Percentiles rank a stretch among this genome's conserved stretches.
Conservation (phyloP, 73 alveolate genomes). For the Tetrahymena malaccensis region DNA sequence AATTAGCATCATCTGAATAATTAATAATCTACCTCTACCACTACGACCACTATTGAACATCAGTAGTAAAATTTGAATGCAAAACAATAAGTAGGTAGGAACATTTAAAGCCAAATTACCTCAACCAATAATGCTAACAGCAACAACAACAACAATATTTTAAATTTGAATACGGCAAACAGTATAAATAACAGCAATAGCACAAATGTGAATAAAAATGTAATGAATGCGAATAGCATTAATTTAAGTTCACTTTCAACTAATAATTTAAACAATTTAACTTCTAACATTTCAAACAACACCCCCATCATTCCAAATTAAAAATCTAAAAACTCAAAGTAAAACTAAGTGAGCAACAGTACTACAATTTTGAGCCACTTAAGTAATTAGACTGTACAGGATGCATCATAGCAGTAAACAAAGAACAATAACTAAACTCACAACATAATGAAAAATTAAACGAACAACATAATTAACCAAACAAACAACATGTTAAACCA, state of each 20-base stretch:
- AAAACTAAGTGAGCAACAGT: not conserved
- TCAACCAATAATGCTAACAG: not conserved
- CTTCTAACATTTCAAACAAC: not conserved
- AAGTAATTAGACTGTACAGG: too few relatives aligned
- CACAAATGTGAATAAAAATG: not conserved
- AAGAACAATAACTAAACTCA: not conserved
- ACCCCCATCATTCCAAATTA: not conserved
- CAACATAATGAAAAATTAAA: not conserved
- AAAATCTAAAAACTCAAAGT: not conserved
- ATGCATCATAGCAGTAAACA: not conserved
- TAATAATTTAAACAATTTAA: not conserved
- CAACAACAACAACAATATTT: not conserved
- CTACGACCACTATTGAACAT: not conserved
- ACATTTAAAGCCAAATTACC: not conserved
- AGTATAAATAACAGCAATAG: not conserved
- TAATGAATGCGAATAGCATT: not conserved
- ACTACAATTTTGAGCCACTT: too few relatives aligned
- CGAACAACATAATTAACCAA: not conserved
- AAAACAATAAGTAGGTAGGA: not conserved
- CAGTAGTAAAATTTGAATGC: not conserved
- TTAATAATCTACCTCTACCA: not conserved
- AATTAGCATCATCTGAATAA: not conserved
- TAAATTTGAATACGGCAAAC: not conserved
- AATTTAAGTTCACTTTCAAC: not conserved
- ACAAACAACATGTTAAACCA: not conserved